Evolutionary conservation across 345 rosid genomes (phyloP).

Genomic region (Lenwebbia sp.): DNA sequence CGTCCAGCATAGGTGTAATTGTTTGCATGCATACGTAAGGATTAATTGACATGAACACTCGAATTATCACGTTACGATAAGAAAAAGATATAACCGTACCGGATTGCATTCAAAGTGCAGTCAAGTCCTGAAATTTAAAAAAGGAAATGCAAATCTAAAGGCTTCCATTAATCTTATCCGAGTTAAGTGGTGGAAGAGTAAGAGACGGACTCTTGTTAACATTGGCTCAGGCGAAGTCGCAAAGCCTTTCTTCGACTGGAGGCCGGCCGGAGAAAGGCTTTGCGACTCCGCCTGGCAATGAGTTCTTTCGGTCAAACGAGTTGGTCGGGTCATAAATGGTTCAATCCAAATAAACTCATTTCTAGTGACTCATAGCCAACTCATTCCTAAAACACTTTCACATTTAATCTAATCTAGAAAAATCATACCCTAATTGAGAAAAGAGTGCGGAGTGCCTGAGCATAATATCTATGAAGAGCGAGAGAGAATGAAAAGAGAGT

Average conservation of each 20-base stretch:
- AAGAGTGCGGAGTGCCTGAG: no score
- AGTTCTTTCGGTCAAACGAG: not conserved
- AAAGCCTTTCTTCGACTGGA: no score
- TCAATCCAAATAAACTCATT: no score
- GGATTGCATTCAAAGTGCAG: fast-evolving
- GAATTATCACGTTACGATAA: not conserved
- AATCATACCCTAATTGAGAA: no score
- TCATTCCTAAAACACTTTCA: no score
- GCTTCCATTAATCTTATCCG: fast-evolving
- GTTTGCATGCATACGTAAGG: fast-evolving
- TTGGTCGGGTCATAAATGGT: no score
- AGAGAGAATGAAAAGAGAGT: no score
- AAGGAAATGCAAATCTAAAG: not conserved
- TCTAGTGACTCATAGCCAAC: no score
- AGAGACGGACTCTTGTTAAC: not conserved
- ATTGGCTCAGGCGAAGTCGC: not conserved
- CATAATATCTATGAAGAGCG: no score
- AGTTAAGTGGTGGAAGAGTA: not conserved
- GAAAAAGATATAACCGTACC: not conserved
- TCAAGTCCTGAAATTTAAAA: not conserved
- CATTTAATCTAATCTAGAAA: no score
- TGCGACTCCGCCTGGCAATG: not conserved
- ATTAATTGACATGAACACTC: not conserved
- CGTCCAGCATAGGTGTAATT: not conserved
- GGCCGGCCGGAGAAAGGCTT: no score